Conservation (phyloP, 176 grass and related monocot genomes). For the Oropetium thomaeum region DNA sequence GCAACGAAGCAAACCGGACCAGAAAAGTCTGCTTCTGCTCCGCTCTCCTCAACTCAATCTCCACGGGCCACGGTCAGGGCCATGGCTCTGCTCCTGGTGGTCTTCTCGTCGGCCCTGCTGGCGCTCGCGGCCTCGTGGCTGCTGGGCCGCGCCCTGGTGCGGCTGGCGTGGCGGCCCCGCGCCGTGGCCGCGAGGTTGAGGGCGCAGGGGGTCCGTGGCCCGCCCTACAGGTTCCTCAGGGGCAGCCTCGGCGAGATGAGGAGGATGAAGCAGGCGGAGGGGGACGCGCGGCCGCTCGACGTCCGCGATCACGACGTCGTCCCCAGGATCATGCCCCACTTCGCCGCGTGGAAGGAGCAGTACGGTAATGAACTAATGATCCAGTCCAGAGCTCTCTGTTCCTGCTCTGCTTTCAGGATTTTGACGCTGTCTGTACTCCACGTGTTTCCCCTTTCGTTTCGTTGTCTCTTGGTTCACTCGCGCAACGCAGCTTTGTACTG, state of each 20-base stretch:
- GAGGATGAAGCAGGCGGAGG: constrained; percentile 25
- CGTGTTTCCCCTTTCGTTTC: too few relatives aligned
- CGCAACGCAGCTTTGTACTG: too few relatives aligned
- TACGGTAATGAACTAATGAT: constrained; percentile 32
- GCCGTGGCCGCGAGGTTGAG: constrained; percentile 18
- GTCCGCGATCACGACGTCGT: constrained; percentile 38
- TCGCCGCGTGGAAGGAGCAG: constrained; percentile 31
- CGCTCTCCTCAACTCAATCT: too few relatives aligned
- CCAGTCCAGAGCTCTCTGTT: neutral
- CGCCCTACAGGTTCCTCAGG: constrained; percentile 29
- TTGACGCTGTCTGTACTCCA: too few relatives aligned
- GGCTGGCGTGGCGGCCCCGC: constrained; percentile 35
- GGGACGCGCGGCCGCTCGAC: neutral
- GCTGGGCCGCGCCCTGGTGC: constrained; percentile 18
- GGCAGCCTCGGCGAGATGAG: constrained; percentile 31
- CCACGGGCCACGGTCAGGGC: too few relatives aligned
- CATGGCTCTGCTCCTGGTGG: neutral
- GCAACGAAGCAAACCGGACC: too few relatives aligned
- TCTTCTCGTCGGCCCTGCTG: neutral
- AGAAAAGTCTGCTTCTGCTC: too few relatives aligned
- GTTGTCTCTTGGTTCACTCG: too few relatives aligned
- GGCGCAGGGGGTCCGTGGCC: constrained; percentile 37
- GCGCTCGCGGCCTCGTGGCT: constrained; percentile 20
- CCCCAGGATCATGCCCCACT: constrained; percentile 13
- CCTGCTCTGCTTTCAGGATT: neutral